Evolutionary conservation across 2,329 filamentous ascomycete genomes (phyloP), one percentile per base, ranked within the genome.

Genomic region (Teratosphaeria epicoccoides): DNA sequence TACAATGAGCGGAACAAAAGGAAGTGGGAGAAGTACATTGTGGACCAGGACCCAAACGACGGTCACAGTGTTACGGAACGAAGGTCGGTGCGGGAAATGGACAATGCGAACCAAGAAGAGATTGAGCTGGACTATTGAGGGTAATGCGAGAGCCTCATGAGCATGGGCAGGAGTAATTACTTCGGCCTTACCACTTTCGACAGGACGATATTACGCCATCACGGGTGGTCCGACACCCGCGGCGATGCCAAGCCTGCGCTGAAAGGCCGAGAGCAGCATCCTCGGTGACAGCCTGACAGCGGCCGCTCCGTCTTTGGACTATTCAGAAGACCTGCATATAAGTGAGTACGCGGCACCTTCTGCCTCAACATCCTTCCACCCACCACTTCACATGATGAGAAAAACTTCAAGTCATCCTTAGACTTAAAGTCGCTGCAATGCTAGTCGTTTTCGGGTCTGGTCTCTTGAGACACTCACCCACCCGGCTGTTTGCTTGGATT

Each of bases 111-210:
- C 28, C 61, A 64, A 17, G 61, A 67, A 20, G 59, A 61, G 1
- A 58, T 73, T 1, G 66, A 73, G n/a, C 65, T 80, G 49, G 73
- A 78, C 54, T 80, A 80, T 56, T 73, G 58, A 61, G 40, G n/a
- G n/a, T 9, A 17, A 17, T 17, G n/a, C 33, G n/a, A 40, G 33
- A n/a, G n/a, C n/a, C n/a, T n/a, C n/a, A n/a, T n/a, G n/a, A n/a
- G n/a, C n/a, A n/a, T n/a, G n/a, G n/a, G n/a, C n/a, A n/a, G n/a
- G n/a, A n/a, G n/a, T n/a, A n/a, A n/a, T n/a, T n/a, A n/a, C n/a
- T n/a, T n/a, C n/a, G n/a, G n/a, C n/a, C n/a, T n/a, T n/a, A n/a
- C n/a, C n/a, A n/a, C n/a, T n/a, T n/a, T n/a, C n/a, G n/a, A n/a
- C n/a, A n/a, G n/a, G n/a, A n/a, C n/a, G n/a, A n/a, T n/a, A n/a